Percentiles rank a stretch among this genome's conserved stretches.
Evolutionary conservation across 441 rosid genomes (phyloP).

Genomic region (Codiaeum variegatum): DNA sequence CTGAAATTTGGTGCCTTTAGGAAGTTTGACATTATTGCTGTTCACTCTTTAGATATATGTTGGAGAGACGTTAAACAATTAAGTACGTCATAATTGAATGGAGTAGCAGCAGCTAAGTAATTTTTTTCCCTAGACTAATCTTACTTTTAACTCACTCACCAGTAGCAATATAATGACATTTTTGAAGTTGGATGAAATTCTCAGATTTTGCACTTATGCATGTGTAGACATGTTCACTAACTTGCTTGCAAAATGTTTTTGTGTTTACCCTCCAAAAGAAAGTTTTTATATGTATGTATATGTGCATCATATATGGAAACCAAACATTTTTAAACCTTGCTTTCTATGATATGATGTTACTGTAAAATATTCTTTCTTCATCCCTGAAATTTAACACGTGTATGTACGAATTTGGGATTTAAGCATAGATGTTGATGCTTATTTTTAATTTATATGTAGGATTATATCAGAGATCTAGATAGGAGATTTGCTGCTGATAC

Average conservation of each 20-base stretch:
- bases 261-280: not conserved
- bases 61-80: not conserved
- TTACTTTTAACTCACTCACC: not conserved
- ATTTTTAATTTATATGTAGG: conserved; percentile 50
- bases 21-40: not conserved
- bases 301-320: not conserved
- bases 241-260: too few relatives aligned
- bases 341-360: not conserved
- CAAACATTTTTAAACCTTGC: not conserved
- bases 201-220: not conserved
- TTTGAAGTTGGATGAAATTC: conserved; percentile 2
- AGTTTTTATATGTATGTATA: too few relatives aligned
- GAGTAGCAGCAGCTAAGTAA: too few relatives aligned
- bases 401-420: conserved; percentile 5
- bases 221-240: not conserved
- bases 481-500: conserved; percentile 86
- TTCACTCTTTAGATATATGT: not conserved
- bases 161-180: not conserved
- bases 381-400: not conserved
- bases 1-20: not conserved
- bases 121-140: not conserved
- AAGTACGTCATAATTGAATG: too few relatives aligned
- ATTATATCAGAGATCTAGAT: conserved; percentile 87
- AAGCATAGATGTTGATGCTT: conserved; percentile 27
- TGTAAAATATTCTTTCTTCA: not conserved